Evolutionary conservation across 768 basidiomycete species (phyloP), one percentile per base, ranked within the genome.

Genomic region (Clavaria fumosa): DNA sequence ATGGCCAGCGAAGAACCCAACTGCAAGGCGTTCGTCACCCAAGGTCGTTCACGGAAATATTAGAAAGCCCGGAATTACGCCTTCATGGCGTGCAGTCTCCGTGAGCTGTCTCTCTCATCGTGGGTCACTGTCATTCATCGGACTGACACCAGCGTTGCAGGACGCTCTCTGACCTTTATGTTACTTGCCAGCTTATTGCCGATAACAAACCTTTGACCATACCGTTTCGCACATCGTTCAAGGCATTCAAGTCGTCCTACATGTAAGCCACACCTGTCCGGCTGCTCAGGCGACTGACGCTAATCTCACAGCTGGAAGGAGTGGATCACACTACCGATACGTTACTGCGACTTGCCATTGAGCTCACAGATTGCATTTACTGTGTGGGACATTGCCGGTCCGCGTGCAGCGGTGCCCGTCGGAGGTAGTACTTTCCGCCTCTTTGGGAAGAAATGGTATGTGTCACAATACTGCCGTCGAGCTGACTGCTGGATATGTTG

Each of bases 131-230:
- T 44, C 36, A 47, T 42, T 35, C 39, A 15, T 27, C 38, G 43
- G 45, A 57, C 55, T 57, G 52, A 60, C 47, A 38, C 43, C 45
- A 35, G 42, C 47, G 45, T 54, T 49, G 45, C 60, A 95, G 89
- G 46, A 77, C 74, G 10, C 72, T 81, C 46, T 84, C 90, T 53
- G 95, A 97, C 59, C 71, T 97, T 40, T 93, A 88, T 58, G 81
- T 96, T 37, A 88, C 84, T 7, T 81, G 86, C 53, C 85, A 93
- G 53, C 75, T 99, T 11, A 68, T 85, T 43, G 83, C 88, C 7
- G 88, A 95, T 53, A 93, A 93, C 55, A 88, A 90, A 50, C 86
- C 85, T 0, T 63, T 93, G 30, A 90, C 90, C 0, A 82, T 93
- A 22, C 83, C 89, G 0, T 88, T 84, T 54, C 75, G 85, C 26